Percentiles rank a stretch among this genome's conserved stretches.
These are phyloP conservation scores for Phialemonium atrogriseum DNA, from an alignment of 2,329 filamentous ascomycete genomes.

Conservation along the genomic window DNA sequence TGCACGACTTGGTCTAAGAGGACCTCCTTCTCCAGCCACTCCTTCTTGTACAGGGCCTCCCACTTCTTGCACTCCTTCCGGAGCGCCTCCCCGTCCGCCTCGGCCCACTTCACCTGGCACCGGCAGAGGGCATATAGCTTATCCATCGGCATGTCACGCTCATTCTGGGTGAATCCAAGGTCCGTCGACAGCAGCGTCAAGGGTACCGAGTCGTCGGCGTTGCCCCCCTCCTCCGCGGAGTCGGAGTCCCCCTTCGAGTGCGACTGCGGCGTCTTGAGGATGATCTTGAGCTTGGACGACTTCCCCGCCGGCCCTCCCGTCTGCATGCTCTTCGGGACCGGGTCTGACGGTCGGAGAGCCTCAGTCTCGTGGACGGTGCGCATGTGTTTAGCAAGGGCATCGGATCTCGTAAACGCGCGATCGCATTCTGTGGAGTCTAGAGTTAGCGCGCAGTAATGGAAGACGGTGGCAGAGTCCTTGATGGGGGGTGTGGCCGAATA, in stretches of 20 bases:
- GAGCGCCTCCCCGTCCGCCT: slow-evolving; percentile 56
- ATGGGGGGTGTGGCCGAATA: background rate
- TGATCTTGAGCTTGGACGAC: slow-evolving; percentile 51
- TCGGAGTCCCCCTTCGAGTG: slow-evolving; percentile 49
- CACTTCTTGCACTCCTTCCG: slow-evolving; percentile 56
- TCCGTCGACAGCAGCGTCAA: slow-evolving; percentile 48
- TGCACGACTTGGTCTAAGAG: slow-evolving; percentile 64
- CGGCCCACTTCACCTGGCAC: slow-evolving; percentile 65
- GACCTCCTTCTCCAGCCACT: slow-evolving; percentile 75
- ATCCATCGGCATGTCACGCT: slow-evolving; percentile 51
- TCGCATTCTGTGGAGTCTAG: slow-evolving; percentile 67
- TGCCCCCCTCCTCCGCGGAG: slow-evolving; percentile 35
- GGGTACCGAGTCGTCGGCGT: slow-evolving; percentile 46
- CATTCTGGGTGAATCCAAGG: slow-evolving; percentile 55
- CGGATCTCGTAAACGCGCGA: slow-evolving; percentile 89
- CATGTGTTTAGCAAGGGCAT: slow-evolving; percentile 97
- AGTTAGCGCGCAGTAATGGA: slow-evolving; percentile 11
- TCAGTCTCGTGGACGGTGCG: slow-evolving; percentile 97
- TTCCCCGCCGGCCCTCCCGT: slow-evolving; percentile 30
- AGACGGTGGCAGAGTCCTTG: background rate
- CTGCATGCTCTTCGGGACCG: slow-evolving; percentile 63
- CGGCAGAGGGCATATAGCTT: slow-evolving; percentile 61
- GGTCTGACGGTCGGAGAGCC: slow-evolving; percentile 71
- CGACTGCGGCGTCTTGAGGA: slow-evolving; percentile 53
- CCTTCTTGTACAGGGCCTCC: slow-evolving; percentile 58